phyloP scores from a whole-genome alignment of 352 stramenopile species.

The Phytophthora boehmeriae region DNA sequence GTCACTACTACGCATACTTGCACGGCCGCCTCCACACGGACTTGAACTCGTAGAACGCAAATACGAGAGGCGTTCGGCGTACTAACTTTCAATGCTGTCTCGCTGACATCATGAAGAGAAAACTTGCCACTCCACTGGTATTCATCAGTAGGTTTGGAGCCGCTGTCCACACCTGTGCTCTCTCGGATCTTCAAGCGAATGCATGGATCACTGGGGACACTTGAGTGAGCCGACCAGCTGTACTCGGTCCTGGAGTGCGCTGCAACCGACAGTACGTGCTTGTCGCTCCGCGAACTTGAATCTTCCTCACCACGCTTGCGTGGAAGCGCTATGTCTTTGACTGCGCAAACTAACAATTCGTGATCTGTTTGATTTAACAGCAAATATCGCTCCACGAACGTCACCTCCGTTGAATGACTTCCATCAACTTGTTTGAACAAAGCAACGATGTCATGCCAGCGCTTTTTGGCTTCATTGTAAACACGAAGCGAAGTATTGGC shows the following conservation, averaged over 20 bases:
- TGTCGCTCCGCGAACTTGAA: slow-evolving; percentile 16
- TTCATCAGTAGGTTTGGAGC: slow-evolving; percentile 8
- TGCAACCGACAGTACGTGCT: slow-evolving; percentile 30
- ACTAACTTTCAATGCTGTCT: slow-evolving; percentile 86
- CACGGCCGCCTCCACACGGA: slow-evolving; percentile 73
- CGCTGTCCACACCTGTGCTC: slow-evolving; percentile 12
- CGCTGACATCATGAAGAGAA: slow-evolving; percentile 82
- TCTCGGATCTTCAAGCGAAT: slow-evolving; percentile 68
- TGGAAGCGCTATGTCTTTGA: slow-evolving; percentile 45
- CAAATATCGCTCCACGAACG: slow-evolving; percentile 83
- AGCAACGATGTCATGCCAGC: slow-evolving; percentile 80
- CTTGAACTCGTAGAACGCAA: slow-evolving; percentile 81
- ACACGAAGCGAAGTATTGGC: slow-evolving; percentile 72
- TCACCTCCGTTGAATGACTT: slow-evolving; percentile 70
- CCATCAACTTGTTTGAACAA: slow-evolving; percentile 71
- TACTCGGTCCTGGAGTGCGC: slow-evolving; percentile 63
- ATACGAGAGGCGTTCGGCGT: slow-evolving; percentile 81
- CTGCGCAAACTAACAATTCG: slow-evolving; percentile 50
- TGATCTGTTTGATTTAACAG: slow-evolving; percentile 76
- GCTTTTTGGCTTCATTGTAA: slow-evolving; percentile 71
- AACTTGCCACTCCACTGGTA: slow-evolving; percentile 86
- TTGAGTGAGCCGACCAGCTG: slow-evolving; percentile 62
- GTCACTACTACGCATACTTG: slow-evolving; percentile 80
- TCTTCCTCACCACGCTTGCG: slow-evolving; percentile 9
- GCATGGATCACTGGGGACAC: slow-evolving; percentile 59